Conservation (phyloP, 306 rosid species). For the Cucurbita moschata region DNA sequence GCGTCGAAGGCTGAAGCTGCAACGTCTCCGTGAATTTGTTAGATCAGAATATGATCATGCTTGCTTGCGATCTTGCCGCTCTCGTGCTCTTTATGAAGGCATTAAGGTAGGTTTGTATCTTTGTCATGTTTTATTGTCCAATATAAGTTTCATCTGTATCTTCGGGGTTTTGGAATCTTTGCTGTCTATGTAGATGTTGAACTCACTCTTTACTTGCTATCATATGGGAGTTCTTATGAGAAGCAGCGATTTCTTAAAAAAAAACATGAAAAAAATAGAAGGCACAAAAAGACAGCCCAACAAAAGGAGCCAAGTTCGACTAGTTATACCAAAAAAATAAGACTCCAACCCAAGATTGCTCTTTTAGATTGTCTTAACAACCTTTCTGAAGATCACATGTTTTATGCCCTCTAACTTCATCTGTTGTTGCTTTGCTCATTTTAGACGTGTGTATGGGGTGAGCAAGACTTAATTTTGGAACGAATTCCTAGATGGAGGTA, state of each 20-base stretch:
- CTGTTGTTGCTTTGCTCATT: too few relatives aligned
- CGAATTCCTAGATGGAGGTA: too few relatives aligned
- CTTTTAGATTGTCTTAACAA: neutral
- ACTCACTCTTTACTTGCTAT: too few relatives aligned
- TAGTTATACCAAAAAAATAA: neutral
- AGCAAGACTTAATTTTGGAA: too few relatives aligned
- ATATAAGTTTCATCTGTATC: neutral
- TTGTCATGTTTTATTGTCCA: neutral
- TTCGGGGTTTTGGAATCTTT: neutral
- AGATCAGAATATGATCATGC: constrained; percentile 94
- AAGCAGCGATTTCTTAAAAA: too few relatives aligned
- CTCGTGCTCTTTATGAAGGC: constrained; percentile 98
- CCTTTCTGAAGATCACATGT: neutral
- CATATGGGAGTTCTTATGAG: too few relatives aligned
- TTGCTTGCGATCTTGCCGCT: constrained; percentile 89
- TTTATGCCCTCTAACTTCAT: neutral
- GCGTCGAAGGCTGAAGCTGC: constrained; percentile 77
- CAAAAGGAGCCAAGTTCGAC: neutral
- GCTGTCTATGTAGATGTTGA: too few relatives aligned
- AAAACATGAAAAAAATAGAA: too few relatives aligned
- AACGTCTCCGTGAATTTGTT: constrained; percentile 84
- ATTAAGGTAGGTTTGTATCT: constrained; percentile 52
- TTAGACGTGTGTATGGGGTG: too few relatives aligned
- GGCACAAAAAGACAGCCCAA: too few relatives aligned
- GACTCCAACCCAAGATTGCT: neutral